Conservation (phyloP, 768 basidiomycete genomes). For the Suillus clintonianus region DNA sequence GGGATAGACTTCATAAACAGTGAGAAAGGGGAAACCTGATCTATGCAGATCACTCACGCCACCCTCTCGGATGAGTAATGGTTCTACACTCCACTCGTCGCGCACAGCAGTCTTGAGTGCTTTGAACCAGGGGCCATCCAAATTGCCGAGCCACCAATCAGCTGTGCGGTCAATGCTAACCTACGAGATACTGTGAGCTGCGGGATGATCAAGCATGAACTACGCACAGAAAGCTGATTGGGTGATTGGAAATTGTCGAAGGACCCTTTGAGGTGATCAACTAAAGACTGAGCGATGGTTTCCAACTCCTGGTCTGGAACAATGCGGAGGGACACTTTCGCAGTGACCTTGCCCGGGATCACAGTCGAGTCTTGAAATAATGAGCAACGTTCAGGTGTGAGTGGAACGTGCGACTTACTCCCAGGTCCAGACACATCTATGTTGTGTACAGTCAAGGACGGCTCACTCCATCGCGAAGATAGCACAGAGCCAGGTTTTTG, state of each 20-base stretch:
- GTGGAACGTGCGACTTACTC: constrained; percentile 45
- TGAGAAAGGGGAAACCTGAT: not conserved
- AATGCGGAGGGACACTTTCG: constrained; percentile 87
- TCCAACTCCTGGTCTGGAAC: constrained; percentile 91
- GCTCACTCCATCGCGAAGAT: constrained; percentile 84
- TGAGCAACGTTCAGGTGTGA: not conserved
- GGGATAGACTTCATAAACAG: constrained; percentile 74
- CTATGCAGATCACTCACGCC: constrained; percentile 56
- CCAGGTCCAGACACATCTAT: constrained; percentile 81
- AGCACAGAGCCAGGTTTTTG: constrained; percentile 67
- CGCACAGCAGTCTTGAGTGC: constrained; percentile 80
- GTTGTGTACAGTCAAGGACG: constrained; percentile 86
- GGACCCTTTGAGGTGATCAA: constrained; percentile 53
- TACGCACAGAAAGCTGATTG: constrained; percentile 67
- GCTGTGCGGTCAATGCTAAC: constrained; percentile 80
- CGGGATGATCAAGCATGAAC: not conserved
- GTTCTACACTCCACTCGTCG: constrained; percentile 86
- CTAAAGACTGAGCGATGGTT: constrained; percentile 61
- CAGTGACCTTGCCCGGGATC: constrained; percentile 82
- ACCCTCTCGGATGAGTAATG: constrained; percentile 89
- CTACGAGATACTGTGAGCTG: constrained; percentile 38
- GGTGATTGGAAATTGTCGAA: constrained; percentile 66
- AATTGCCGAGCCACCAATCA: constrained; percentile 95
- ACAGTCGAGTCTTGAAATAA: constrained; percentile 70
- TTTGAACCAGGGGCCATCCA: constrained; percentile 84